These are phyloP conservation scores for Escallonia rubra DNA, from an alignment of 129 eudicot species.

Conservation along the genomic window DNA sequence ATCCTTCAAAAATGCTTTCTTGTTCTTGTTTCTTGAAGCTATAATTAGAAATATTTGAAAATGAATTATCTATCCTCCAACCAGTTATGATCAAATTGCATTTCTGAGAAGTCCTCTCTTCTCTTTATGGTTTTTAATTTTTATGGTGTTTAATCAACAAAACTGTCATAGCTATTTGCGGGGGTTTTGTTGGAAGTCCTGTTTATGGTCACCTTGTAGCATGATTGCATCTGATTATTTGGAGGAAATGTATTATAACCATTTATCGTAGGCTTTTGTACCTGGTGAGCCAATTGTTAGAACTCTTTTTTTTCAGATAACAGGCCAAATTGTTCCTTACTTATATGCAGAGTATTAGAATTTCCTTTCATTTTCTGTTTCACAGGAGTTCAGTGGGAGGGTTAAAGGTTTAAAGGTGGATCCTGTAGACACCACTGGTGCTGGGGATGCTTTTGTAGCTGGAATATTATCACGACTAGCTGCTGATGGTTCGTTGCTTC, in stretches of 20 bases:
- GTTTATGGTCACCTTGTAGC: background rate
- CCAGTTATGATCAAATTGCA: background rate
- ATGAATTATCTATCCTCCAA: background rate
- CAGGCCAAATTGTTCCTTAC: too few species aligned
- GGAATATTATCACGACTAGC: conserved; percentile 87
- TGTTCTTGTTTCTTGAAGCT: too few species aligned
- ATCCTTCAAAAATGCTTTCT: too few species aligned
- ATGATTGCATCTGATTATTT: background rate
- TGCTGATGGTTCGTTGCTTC: conserved; percentile 53
- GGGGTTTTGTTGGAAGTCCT: background rate
- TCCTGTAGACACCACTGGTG: conserved; percentile 90
- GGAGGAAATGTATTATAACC: background rate
- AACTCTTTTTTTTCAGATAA: too few species aligned
- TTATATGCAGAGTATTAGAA: too few species aligned
- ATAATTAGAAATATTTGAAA: background rate
- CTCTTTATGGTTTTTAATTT: background rate
- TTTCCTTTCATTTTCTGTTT: background rate
- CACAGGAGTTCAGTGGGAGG: conserved; percentile 86
- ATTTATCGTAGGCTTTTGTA: too few species aligned
- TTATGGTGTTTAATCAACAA: background rate
- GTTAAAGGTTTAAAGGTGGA: conserved; percentile 81
- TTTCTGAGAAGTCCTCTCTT: background rate
- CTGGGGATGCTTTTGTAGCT: conserved; percentile 99
- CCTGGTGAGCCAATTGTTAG: too few species aligned
- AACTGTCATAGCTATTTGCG: too few species aligned